Evolutionary conservation across 2,329 filamentous ascomycete species (phyloP), one percentile per base, ranked within the genome.

Genomic region (Orbilia javanica): DNA sequence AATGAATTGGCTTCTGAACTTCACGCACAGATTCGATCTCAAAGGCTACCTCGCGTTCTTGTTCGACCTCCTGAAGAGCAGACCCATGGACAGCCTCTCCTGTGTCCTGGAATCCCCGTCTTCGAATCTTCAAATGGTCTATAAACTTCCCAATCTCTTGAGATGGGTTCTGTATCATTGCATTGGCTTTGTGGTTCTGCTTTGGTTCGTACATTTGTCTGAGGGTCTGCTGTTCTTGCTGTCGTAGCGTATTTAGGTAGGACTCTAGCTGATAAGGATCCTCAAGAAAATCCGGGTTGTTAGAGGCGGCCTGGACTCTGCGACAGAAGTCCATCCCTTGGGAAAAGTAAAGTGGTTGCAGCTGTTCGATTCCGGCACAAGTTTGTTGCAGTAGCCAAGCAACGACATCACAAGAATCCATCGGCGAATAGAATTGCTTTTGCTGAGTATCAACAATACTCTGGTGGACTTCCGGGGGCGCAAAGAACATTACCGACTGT

Each of bases 331-430:
- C 88, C 0, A 84, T 82, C 0, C 90, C 89, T 81, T 92, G 90
- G 0, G 89, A 85, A 2, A 86, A 84, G 79, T 90, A 89, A 0
- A 92, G 84, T 0, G 87, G 85, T 57, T 88, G 87, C 0, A 91
- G 82, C 34, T 90, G 87, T 73, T 90, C 88, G 20, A 89, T 90
- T 0, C 84, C 86, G 6, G 84, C 82, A 73, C 90, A 92, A 0
- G 89, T 91, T 67, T 91, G 88, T 52, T 90, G 86, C 0, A 92
- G 84, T 0, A 92, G 85, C 90, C 90, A 92, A 2, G 82, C 80
- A 0, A 91, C 83, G 8, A 90, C 87, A 68, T 90, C 85, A 1
- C 82, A 81, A 0, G 88, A 89, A 64, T 87, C 83, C 0, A 87
- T 72, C 7, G 18, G 22, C 11, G 66, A 62, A 20, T 64, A 53